A percentile compares a stretch with the other conserved stretches of the same genome.
These are phyloP conservation scores for Fusarium stilboides DNA, from an alignment of 2,329 filamentous ascomycete species.

Conservation along the genomic window DNA sequence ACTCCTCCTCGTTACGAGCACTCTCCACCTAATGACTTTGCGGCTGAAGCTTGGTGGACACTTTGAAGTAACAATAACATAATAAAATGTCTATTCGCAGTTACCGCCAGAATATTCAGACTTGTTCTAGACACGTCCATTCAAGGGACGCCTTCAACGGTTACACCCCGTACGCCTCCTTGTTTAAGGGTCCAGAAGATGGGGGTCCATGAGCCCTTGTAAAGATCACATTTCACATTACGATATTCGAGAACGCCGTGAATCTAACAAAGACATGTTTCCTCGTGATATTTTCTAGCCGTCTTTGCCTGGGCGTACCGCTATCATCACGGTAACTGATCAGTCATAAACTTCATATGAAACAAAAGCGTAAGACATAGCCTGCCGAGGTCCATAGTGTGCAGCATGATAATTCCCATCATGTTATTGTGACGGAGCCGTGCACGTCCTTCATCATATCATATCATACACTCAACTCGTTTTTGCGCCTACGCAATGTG, in stretches of 20 bases:
- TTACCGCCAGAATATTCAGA: background rate
- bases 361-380: background rate
- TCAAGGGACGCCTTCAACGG: background rate
- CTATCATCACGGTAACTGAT: slow-evolving; percentile 3
- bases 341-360: background rate
- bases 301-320: background rate
- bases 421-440: slow-evolving; percentile 4
- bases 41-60: background rate
- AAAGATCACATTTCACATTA: background rate
- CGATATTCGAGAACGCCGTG: slow-evolving; percentile 2
- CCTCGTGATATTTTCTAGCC: background rate
- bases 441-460: slow-evolving; percentile 33
- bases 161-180: background rate
- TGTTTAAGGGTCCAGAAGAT: background rate
- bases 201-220: background rate
- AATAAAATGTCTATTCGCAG: background rate
- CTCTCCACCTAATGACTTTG: background rate
- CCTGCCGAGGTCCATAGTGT: background rate
- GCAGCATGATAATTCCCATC: background rate
- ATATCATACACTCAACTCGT: slow-evolving; percentile 1
- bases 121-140: background rate
- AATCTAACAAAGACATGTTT: slow-evolving; percentile 1
- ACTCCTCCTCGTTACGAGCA: too few species aligned
- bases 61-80: background rate
- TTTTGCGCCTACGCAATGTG: slow-evolving; percentile 1